phyloP scores from a whole-genome alignment of 495 filamentous ascomycete species.

The Extremus antarcticus region DNA sequence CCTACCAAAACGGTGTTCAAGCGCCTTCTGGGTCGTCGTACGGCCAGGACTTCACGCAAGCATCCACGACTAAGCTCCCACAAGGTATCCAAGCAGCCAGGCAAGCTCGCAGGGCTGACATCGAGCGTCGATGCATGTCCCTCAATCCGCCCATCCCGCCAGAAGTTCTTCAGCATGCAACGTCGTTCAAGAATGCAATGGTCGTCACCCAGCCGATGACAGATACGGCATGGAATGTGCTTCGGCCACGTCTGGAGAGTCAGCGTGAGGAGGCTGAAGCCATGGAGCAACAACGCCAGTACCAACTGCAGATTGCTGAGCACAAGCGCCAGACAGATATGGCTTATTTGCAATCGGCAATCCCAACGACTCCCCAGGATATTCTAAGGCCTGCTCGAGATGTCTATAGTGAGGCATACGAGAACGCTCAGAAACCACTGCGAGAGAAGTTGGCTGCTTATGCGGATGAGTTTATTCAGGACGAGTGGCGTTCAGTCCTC shows the following conservation, averaged over 20 bases:
- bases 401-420: slow-evolving; percentile 51
- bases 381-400: slow-evolving; percentile 48
- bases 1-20: too few species aligned
- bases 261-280: slow-evolving; percentile 50
- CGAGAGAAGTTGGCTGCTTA: slow-evolving; percentile 47
- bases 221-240: slow-evolving; percentile 52
- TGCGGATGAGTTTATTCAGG: slow-evolving; percentile 53
- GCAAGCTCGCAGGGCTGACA: slow-evolving; percentile 46
- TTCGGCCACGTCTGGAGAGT: slow-evolving; percentile 53
- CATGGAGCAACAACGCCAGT: slow-evolving; percentile 39
- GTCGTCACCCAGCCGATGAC: slow-evolving; percentile 53
- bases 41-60: background rate
- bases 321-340: too few species aligned
- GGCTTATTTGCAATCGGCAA: slow-evolving; percentile 37
- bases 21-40: too few species aligned
- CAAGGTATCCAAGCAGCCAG: background rate
- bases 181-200: slow-evolving; percentile 58
- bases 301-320: slow-evolving; percentile 30
- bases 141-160: slow-evolving; percentile 51
- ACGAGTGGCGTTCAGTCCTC: slow-evolving; percentile 46
- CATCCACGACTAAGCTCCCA: background rate
- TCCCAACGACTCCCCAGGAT: slow-evolving; percentile 35
- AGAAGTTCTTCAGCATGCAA: slow-evolving; percentile 50
- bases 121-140: slow-evolving; percentile 52
- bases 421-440: slow-evolving; percentile 52